Base-by-base conservation (phyloP, 108 stramenopile species). In the Hondaea fermentalgiana region DNA sequence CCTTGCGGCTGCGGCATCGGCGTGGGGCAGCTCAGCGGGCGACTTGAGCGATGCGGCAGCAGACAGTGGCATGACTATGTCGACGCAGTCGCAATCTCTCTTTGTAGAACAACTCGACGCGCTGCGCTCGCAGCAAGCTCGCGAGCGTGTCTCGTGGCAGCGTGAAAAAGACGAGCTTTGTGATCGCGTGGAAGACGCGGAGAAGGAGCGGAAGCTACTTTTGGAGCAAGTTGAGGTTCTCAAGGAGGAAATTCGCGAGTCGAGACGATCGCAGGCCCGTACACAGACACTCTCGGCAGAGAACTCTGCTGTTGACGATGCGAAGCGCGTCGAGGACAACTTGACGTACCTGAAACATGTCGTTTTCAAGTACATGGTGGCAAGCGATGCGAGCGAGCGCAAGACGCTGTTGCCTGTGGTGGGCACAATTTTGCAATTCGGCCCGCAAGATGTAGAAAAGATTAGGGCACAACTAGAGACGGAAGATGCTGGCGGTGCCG, bases 381-480 rank as follows among this genome's bases (percentile, higher is more conserved):
- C 76, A 23, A 53, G 14, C 16, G 49, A 83, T 23, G 49, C 51
- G 25, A 53, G 49, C 28, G 76, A 83, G 23, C 76, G 76, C 76
- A 83, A 83, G 28, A 83, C 76, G 23, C 51, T 83, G 6, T 35
- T 83, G 76, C 76, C 76, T 16, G 76, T 83, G 45, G 76, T 83
- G 49, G 51, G 49, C n/a, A 83, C 76, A 35, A 83, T 83, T 12
- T 45, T 83, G 49, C 76, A 83, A 4, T 83, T 83, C 3, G n/a
- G 49, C 6, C 76, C 76, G n/a, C 49, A 47, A 53, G 76, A 83
- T 6, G 6, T 69, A 23, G 64, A 8, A 0, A 69, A 69, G 42
- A 69, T 69, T 17, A 28, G 17, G 42, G 3, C 0, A 8, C 64
- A 69, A 17, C 14, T 69, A 16, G 64, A 69, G 35, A 10, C 64